Evolutionary conservation across 2,329 filamentous ascomycete genomes (phyloP), one percentile per base, ranked within the genome.

Genomic region (Penicillium sp.): DNA sequence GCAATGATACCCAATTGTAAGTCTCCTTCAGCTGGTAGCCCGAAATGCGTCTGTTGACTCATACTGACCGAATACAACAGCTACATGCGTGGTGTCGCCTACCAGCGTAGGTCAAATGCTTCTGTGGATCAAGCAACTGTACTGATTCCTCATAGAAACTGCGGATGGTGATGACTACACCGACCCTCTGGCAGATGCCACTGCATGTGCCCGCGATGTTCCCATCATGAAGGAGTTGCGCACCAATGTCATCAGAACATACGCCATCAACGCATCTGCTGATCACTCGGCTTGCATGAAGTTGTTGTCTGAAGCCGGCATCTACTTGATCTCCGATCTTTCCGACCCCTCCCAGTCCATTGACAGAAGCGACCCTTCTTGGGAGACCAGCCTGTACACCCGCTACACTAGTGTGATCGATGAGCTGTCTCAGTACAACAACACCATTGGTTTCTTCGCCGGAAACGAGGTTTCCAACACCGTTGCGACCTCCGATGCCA

Each of bases 381-480:
- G 93, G 93, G 84, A 89, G 70, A 83, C 85, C 45, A 80, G 81
- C 4, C 81, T 96, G 44, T 95, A 86, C 77, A 69, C 79, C 38
- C 88, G 90, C 57, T 97, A 97, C 81, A 89, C 86, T 52, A 77
- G 76, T 22, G 93, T 97, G 55, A 80, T 97, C 55, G 92, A 97
- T 69, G 81, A 83, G 61, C 78, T 97, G 66, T 80, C 82, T 58
- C 80, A 88, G 71, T 97, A 95, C 81, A 83, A 84, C 75, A 97
- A 97, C 78, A 86, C 89, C 44, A 85, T 97, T 58, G 93, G 92
- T 66, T 97, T 97, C 87, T 96, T 97, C 73, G 92, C 92, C 62
- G 93, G 93, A 71, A 97, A 97, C 77, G 93, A 97, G 78, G 92
- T 97, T 60, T 88, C 91, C 66, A 95, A 96, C 81, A 84, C 86